Evolutionary conservation across 2,329 filamentous ascomycete genomes (phyloP), one percentile per base, ranked within the genome.

Genomic region (Grosmannia penicillata): DNA sequence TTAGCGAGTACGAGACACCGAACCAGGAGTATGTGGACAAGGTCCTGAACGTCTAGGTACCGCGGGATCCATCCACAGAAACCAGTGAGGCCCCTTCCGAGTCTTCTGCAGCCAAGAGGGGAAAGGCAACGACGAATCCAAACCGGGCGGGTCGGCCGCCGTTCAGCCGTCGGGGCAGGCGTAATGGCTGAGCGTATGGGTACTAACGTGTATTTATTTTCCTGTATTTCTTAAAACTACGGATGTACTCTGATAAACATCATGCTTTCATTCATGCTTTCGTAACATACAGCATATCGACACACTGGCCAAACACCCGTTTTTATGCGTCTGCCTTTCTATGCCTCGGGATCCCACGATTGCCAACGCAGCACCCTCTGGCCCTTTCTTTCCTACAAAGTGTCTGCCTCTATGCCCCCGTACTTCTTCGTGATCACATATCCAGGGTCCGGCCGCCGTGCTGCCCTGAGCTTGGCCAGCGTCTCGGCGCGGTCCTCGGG

Each of bases 401-500:
- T 36, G 18, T 23, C 15, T 15, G n/a, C 7, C n/a, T 13, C 8
- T 26, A 17, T 8, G 14, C 31, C 33, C 18, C 21, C 14, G 37
- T 41, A 40, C 37, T 37, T 39, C 36, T 39, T 38, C 21, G 30
- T 28, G 23, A 47, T 39, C 7, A 39, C 22, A 14, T 86, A 95
- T 2, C 87, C 87, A 1, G 68, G 65, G 44, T 89, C 82, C 4
- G 86, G 85, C 57, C 70, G 75, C 57, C 87, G 64, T 60, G 72
- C 66, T 37, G 68, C 72, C 61, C 75, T 76, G 52, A 93, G 68
- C 63, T 93, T 73, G 40, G 62, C 59, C 53, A 75, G 72, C 8
- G 68, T 78, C 59, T 84, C 56, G 24, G 69, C 57, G 44, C 61
- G 56, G 25, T 78, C 75, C 46, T 61, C 56, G 22, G 78, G 74